Conservation (phyloP, 2,329 filamentous ascomycete genomes). For the Colletotrichum zoysiae region DNA sequence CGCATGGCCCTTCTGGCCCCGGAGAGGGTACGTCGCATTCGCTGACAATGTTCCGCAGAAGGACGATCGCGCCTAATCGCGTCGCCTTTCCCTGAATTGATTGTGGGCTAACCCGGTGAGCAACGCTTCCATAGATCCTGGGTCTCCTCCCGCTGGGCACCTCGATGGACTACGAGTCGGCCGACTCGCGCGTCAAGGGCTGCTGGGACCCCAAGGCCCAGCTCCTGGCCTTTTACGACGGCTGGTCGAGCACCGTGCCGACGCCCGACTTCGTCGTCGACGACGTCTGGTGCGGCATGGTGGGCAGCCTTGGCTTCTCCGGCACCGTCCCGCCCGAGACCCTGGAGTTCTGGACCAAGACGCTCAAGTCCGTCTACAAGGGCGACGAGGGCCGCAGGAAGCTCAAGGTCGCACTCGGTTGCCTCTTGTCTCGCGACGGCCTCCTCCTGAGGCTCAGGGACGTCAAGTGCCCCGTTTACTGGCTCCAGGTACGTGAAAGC, state of each 20-base stretch:
- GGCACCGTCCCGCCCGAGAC: conserved; percentile 53
- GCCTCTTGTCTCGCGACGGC: conserved; percentile 61
- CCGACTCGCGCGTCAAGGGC: conserved; percentile 58
- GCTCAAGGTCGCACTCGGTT: conserved; percentile 59
- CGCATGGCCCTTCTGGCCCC: conserved; percentile 66
- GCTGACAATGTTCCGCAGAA: neutral
- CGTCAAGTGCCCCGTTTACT: conserved; percentile 64
- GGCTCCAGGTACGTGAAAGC: conserved; percentile 60
- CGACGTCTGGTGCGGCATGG: conserved; percentile 60
- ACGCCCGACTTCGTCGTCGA: conserved; percentile 63
- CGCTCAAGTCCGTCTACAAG: conserved; percentile 59
- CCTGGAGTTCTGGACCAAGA: conserved; percentile 60
- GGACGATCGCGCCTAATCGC: neutral
- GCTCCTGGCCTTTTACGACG: conserved; percentile 57
- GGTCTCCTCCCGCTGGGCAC: conserved; percentile 63
- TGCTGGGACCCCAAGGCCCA: conserved; percentile 63
- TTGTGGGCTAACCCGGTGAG: neutral
- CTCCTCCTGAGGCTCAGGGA: conserved; percentile 60
- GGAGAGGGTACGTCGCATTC: conserved; percentile 53
- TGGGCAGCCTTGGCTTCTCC: conserved; percentile 61
- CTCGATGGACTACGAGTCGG: conserved; percentile 66
- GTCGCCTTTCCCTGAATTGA: neutral
- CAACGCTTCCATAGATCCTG: conserved; percentile 53
- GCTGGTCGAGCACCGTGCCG: conserved; percentile 54
- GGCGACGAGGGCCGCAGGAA: conserved; percentile 65